phyloP scores from a whole-genome alignment of 2,329 filamentous ascomycete species.

The Tolypocladium ophioglossoides region DNA sequence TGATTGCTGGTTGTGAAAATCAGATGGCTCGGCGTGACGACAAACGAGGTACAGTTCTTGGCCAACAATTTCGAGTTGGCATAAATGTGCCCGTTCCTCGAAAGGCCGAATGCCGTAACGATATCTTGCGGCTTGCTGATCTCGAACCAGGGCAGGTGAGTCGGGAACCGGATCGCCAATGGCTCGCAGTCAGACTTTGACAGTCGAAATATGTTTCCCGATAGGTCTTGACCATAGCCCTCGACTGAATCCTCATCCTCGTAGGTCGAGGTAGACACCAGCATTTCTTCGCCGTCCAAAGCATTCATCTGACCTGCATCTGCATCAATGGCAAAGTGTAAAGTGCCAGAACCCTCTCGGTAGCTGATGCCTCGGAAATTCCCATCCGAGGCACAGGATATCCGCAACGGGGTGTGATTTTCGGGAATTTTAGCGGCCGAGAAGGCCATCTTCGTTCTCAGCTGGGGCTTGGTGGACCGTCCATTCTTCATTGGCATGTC shows the following conservation, averaged over 20 bases:
- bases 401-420: conserved; percentile 18
- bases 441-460: conserved; percentile 30
- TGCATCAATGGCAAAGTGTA: conserved; percentile 13
- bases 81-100: conserved; percentile 67
- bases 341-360: conserved; percentile 13
- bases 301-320: conserved; percentile 5
- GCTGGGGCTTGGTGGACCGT: conserved; percentile 32
- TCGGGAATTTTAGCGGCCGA: conserved; percentile 10
- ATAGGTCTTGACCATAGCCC: conserved; percentile 33
- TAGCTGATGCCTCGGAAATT: conserved; percentile 21
- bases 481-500: conserved; percentile 54
- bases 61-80: conserved; percentile 63
- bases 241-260: conserved; percentile 18
- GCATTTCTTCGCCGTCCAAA: conserved; percentile 9
- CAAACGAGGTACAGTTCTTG: conserved; percentile 87
- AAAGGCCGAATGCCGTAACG: conserved; percentile 50
- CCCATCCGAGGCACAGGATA: conserved; percentile 16
- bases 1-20: conserved; percentile 90
- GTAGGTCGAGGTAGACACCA: conserved; percentile 20
- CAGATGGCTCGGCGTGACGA: conserved; percentile 70
- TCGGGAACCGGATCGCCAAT: conserved; percentile 28
- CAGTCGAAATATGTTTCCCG: conserved; percentile 34
- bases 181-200: conserved; percentile 19
- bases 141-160: conserved; percentile 43
- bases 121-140: conserved; percentile 31